Conservation (phyloP, 148 eudicot genomes). For the Simmondsia chinensis region DNA sequence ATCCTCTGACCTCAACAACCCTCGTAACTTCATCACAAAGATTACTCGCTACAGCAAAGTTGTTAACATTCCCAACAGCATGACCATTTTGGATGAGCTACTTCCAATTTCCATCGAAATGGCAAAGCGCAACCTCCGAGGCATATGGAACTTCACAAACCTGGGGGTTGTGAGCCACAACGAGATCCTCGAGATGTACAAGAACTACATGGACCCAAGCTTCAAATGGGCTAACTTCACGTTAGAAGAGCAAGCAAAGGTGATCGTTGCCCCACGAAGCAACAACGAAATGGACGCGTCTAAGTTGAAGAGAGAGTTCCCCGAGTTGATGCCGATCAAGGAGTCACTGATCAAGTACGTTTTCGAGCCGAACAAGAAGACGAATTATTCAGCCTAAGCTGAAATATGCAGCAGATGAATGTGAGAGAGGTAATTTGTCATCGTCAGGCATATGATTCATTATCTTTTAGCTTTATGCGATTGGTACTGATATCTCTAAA, state of each 20-base stretch:
- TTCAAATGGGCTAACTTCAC: slow-evolving; percentile 66
- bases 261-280: slow-evolving; percentile 67
- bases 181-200: slow-evolving; percentile 49
- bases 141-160: slow-evolving; percentile 43
- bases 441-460: slow-evolving; percentile 3
- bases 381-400: slow-evolving; percentile 24
- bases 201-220: slow-evolving; percentile 42
- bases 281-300: slow-evolving; percentile 75
- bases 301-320: slow-evolving; percentile 71
- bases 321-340: slow-evolving; percentile 58
- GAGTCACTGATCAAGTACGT: slow-evolving; percentile 70
- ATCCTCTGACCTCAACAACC: slow-evolving; percentile 51
- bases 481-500: slow-evolving; percentile 7
- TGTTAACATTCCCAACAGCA: slow-evolving; percentile 36
- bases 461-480: slow-evolving; percentile 9
- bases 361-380: slow-evolving; percentile 73
- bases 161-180: slow-evolving; percentile 37
- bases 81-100: slow-evolving; percentile 36
- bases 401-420: not conserved
- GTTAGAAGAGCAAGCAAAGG: slow-evolving; percentile 82
- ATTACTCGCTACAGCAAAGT: slow-evolving; percentile 30
- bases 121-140: slow-evolving; percentile 35
- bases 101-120: slow-evolving; percentile 39
- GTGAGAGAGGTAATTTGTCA: slow-evolving; percentile 1
- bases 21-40: slow-evolving; percentile 38